phyloP scores from a whole-genome alignment of 495 filamentous ascomycete species.

The Pseudotulostoma volvatum region DNA sequence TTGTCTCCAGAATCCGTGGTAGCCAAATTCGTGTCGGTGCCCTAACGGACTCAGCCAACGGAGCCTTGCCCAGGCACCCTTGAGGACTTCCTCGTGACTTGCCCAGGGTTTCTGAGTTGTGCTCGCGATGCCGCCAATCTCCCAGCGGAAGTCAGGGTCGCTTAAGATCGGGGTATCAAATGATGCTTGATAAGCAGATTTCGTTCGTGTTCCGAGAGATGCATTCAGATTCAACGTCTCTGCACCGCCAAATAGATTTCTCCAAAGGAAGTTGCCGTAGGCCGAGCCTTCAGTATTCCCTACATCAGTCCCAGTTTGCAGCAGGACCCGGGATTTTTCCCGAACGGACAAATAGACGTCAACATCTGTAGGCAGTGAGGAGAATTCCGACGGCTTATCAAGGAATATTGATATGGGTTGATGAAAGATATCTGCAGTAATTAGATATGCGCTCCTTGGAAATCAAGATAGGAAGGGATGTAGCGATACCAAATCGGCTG shows the following conservation, averaged over 20 bases:
- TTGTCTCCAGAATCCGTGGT: constrained; percentile 74
- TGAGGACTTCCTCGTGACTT: constrained; percentile 81
- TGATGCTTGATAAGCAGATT: constrained; percentile 70
- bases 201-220: constrained; percentile 71
- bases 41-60: constrained; percentile 47
- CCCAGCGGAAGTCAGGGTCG: constrained; percentile 61
- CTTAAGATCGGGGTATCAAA: constrained; percentile 67
- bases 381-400: constrained; percentile 47
- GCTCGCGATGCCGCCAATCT: constrained; percentile 62
- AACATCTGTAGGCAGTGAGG: constrained; percentile 51
- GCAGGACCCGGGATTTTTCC: constrained; percentile 61
- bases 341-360: constrained; percentile 57
- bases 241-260: constrained; percentile 90
- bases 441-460: constrained; percentile 5
- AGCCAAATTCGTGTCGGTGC: constrained; percentile 57
- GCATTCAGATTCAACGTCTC: constrained; percentile 77
- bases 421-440: constrained; percentile 60
- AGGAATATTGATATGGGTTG: constrained; percentile 65
- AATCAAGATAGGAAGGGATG: background rate
- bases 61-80: constrained; percentile 59
- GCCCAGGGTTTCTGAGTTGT: constrained; percentile 78
- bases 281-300: constrained; percentile 86
- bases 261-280: constrained; percentile 63
- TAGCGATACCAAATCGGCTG: constrained; percentile 53
- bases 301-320: constrained; percentile 85